Percentiles rank a stretch among this genome's conserved stretches.
Evolutionary conservation across 2,329 filamentous ascomycete species (phyloP).

Genomic region (Lachnum nothofagi): DNA sequence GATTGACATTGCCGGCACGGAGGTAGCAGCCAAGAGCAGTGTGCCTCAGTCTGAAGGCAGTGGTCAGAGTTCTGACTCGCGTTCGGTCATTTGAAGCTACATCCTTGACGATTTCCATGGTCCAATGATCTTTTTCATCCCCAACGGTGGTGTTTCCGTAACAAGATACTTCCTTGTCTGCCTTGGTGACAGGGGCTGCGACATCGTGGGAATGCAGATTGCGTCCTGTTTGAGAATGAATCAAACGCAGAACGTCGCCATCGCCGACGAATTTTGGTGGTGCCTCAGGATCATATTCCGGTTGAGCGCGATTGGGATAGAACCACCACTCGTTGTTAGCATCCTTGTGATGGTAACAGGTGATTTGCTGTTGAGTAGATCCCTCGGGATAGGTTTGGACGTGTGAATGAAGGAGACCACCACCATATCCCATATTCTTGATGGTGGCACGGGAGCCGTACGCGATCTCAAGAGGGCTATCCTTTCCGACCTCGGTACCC

Average conservation of each 20-base stretch:
- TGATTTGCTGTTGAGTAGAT: conserved; percentile 90
- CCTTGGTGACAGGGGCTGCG: conserved; percentile 81
- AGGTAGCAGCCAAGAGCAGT: conserved; percentile 83
- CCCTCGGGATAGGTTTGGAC: conserved; percentile 94
- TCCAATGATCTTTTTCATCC: conserved; percentile 97
- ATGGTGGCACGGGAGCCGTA: conserved; percentile 84
- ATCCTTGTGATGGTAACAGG: conserved; percentile 99
- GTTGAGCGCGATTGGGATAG: conserved; percentile 80
- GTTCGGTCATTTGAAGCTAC: conserved; percentile 72
- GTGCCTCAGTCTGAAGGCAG: conserved; percentile 84
- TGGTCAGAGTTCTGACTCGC: conserved; percentile 84
- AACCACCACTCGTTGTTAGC: conserved; percentile 99
- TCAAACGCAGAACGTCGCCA: conserved; percentile 72
- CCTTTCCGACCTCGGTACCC: conserved; percentile 88
- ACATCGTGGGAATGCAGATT: conserved; percentile 95
- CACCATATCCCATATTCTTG: conserved; percentile 99
- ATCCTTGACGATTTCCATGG: conserved; percentile 84
- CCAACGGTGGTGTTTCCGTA: conserved; percentile 95
- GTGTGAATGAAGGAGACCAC: conserved; percentile 92
- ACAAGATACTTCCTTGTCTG: conserved; percentile 85
- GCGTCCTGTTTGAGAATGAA: conserved; percentile 91
- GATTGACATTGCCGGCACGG: conserved; percentile 88
- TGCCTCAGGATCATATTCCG: conserved; percentile 66
- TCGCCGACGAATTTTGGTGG: conserved; percentile 72
- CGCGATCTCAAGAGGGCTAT: conserved; percentile 89